Base-by-base conservation (phyloP, 2,329 filamentous ascomycete species). In the Alternaria sp. region DNA sequence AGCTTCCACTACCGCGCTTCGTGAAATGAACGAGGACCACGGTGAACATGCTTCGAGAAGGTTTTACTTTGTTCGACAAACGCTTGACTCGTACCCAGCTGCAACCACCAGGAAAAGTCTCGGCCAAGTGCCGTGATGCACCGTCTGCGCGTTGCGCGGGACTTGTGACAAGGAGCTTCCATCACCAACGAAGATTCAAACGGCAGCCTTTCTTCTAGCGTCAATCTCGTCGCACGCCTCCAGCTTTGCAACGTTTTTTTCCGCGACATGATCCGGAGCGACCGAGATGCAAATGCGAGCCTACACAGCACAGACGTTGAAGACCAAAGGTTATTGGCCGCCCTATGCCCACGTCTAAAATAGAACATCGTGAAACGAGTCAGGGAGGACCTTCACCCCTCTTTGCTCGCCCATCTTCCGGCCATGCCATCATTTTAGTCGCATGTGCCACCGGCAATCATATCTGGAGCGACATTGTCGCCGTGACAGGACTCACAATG, bases 1-100 rank as follows among this genome's bases (percentile, higher is more conserved):
- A 56, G 51, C 54, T 50, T 53, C 49, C 60, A 66, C 60, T 33
- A 56, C 58, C 46, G 54, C 58, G 52, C 50, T 29, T 54, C 52
- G 58, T 53, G 58, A 71, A 57, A 70, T 68, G 61, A 67, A 33
- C 56, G 65, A 66, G 66, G 62, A 58, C 42, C 56, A 61, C 59
- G 64, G 60, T 64, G 63, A 71, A 69, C 67, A 68, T 62, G 63
- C 67, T 71, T 71, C 69, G 65, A 71, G 68, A 71, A 72, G 65
- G 64, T 70, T 69, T 72, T 64, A 68, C 61, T 66, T 62, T 54
- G 31, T 69, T 72, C 65, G 52, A 62, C 28, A 64, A 45, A 55
- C 45, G 29, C 48, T 36, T 55, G 54, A 59, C 59, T 60, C 29
- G 51, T 40, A 42, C 29, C 44, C 28, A 13, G 51, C 57, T 34